Base-by-base conservation (phyloP, 176 grass and related monocot genomes). In the Oryza glumipatula region DNA sequence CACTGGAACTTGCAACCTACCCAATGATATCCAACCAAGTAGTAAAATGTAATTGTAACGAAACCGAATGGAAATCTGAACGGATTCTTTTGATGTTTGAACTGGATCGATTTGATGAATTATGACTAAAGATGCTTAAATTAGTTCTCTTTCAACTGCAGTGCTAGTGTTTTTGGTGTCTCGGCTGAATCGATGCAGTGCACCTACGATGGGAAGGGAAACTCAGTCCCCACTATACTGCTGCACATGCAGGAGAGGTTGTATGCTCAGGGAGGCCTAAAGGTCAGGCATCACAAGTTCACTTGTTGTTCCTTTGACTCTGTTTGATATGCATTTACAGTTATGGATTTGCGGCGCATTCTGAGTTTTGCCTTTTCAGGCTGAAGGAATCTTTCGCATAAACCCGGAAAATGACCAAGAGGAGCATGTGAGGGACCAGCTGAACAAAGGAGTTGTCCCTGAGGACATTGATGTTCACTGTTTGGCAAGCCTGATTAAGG, bases 131-230 rank as follows among this genome's bases (percentile, higher is more conserved):
- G 35, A 82, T 56, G 19, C 24, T 82, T n/a, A 46, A 32, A 2
- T 16, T 45, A 46, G 39, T 41, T 8, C 4, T 4, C 66, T 73
- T 69, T 39, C 10, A 33, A 33, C 26, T 77, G 22, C 60, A 98
- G 96, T 10, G 93, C 87, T 0, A 95, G 96, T 28, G 93, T 98
- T 11, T 98, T 98, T 22, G 93, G 96, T 67, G 96, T 98, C 52
- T 98, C 96, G 0, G 91, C 96, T 1, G 91, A 98, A 86, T 98
- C 91, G 7, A 98, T 98, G 96, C 96, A 98, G 60, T 98, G 91
- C 75, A 89, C 60, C 39, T 92, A 90, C 14, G 93, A 95, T 58
- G 83, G 89, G 23, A 98, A 92, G 76, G 89, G 96, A 22, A 98
- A 95, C 80, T 95, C 93, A 3, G 91, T 98, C 15, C 96, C 96